A percentile compares a stretch with the other conserved stretches of the same genome.
phyloP scores from a whole-genome alignment of 2,329 filamentous ascomycete genomes.

The Pseudogymnoascus sp. region DNA sequence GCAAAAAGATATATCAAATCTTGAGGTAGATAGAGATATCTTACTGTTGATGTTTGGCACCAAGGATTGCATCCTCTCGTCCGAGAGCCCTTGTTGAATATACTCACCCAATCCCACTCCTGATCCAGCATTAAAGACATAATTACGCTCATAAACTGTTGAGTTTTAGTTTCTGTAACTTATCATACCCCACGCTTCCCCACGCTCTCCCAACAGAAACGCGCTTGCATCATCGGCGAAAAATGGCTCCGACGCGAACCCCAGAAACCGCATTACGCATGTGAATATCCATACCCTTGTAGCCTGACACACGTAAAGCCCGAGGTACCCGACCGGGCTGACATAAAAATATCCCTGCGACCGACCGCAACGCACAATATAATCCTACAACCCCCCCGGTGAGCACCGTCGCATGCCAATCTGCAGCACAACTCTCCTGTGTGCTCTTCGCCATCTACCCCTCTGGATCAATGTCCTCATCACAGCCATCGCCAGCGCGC shows the following conservation, averaged over 20 bases:
- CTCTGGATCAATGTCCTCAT: constrained; percentile 46
- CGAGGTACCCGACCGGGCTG: not conserved
- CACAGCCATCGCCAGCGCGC: constrained; percentile 42
- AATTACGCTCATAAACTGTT: not conserved
- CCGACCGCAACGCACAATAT: not conserved
- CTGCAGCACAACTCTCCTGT: not conserved
- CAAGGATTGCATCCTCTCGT: not conserved
- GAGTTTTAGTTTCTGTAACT: not conserved
- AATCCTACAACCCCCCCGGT: not conserved
- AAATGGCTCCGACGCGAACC: not conserved
- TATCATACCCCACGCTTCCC: not conserved
- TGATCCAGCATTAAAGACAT: not conserved
- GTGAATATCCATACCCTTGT: not conserved
- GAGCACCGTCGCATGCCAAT: not conserved
- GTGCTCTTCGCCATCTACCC: constrained; percentile 28
- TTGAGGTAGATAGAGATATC: not conserved
- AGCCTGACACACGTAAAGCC: not conserved
- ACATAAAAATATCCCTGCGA: not conserved
- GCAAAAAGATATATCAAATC: not conserved
- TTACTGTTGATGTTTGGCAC: not conserved
- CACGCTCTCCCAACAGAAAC: not conserved
- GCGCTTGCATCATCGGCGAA: not conserved
- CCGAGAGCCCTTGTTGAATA: not conserved
- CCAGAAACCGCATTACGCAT: not conserved
- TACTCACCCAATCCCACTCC: not conserved